Base-by-base conservation (phyloP, 1,284 basidiomycete genomes). In the Ceratobasidium theobromae region DNA sequence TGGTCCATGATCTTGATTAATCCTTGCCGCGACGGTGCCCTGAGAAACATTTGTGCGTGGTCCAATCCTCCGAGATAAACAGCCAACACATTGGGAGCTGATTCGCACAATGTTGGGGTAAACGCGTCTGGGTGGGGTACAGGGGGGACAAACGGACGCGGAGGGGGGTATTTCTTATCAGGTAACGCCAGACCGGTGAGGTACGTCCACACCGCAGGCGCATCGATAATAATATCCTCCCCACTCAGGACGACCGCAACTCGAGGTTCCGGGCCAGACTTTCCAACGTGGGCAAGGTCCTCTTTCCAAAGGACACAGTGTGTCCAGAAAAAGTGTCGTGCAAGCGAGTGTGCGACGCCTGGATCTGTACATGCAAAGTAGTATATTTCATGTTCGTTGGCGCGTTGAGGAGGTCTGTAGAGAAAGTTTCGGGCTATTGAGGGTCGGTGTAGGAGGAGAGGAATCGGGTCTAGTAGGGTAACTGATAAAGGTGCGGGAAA, bases 381-480 rank as follows among this genome's bases (percentile, higher is more conserved):
- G 84, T 84, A 87, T 65, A 87, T 70, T 74, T 86, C 78, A 84
- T 84, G 86, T 70, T 87, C 84, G 71, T 85, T 83, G 41, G 84
- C 84, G 1, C 71, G 69, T 46, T 71, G 72, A 1, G 86, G 85
- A 0, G 70, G 14, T 12, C 86, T 81, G 74, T 87, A 86, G 40
- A 87, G 76, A 69, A 88, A 87, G 73, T 87, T 87, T 74, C 80
- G 81, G 16, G 85, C 84, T 41, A 87, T 81, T 11, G 80, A 70
- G 0, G 85, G 83, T 32, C 83, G 79, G 74, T 86, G 84, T 6
- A 87, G 78, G 0, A 87, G 76, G 69, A 88, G 80, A 0, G 85
- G 83, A 48, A 87, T 84, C 1, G 85, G 86, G 73, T 88, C 85
- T 48, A 86, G 74, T 54, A 88, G 76, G 30, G 86, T 73, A 30